Evolutionary conservation across 2,329 filamentous ascomycete species (phyloP).

Genomic region (Periconia macrospinosa): DNA sequence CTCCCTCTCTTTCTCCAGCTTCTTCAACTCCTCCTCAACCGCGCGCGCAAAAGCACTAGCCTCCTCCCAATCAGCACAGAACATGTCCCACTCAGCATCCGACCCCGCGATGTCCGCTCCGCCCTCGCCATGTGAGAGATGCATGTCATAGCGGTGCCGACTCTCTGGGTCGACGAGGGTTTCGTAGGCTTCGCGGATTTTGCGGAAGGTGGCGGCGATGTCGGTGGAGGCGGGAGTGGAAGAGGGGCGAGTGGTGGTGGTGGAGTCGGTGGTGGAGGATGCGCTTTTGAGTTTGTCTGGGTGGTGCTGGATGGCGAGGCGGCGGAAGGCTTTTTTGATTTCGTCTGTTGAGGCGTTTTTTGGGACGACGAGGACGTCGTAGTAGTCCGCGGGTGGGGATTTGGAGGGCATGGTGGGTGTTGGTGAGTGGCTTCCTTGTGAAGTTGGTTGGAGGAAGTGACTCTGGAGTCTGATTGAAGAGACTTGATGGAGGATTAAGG

Average conservation of each 20-base stretch:
- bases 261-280: conserved; percentile 1
- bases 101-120: no score
- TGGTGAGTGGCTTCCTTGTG: no score
- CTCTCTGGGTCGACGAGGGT: conserved; percentile 9
- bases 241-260: background rate
- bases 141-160: conserved; percentile 9
- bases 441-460: background rate
- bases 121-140: background rate
- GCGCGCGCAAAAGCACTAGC: no score
- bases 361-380: conserved; percentile 76
- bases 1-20: no score
- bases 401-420: background rate
- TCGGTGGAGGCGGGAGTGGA: background rate
- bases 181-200: conserved; percentile 16
- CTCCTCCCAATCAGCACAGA: no score
- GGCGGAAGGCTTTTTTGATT: conserved; percentile 96
- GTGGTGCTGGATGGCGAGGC: conserved; percentile 90
- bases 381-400: conserved; percentile 68
- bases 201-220: conserved; percentile 6
- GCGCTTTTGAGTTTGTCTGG: conserved; percentile 72
- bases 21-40: no score
- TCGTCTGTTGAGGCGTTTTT: conserved; percentile 76
- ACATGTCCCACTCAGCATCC: no score
- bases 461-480: background rate
- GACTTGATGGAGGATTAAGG: background rate